Conservation (phyloP, 371 early-diverging fungal genomes). For the Saksenaea vasiformis region DNA sequence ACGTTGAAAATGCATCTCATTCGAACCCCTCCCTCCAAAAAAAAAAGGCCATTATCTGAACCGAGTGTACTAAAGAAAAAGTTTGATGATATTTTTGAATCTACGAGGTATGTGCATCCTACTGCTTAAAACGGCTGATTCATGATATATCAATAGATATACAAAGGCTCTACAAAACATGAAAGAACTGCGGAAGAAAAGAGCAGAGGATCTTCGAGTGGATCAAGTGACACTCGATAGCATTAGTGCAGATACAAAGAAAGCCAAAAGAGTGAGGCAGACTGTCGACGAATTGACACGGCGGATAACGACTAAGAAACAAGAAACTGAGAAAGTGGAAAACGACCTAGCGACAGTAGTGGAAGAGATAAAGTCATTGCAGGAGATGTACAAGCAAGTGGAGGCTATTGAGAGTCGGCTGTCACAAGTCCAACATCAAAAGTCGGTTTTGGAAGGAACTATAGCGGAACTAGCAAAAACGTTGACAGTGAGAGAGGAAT, state of each 20-base stretch:
- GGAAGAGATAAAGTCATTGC: constrained; percentile 41
- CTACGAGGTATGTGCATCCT: constrained; percentile 68
- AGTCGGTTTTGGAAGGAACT: constrained; percentile 33
- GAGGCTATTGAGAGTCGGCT: constrained; percentile 37
- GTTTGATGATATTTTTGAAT: constrained; percentile 99
- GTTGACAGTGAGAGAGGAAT: constrained; percentile 49
- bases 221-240: constrained; percentile 68
- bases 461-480: constrained; percentile 49
- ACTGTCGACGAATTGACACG: constrained; percentile 31
- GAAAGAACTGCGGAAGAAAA: constrained; percentile 78
- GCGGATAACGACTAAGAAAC: constrained; percentile 29
- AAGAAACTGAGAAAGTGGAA: constrained; percentile 49
- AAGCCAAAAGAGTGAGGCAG: constrained; percentile 66
- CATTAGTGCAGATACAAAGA: constrained; percentile 68
- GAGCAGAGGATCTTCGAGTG: constrained; percentile 64
- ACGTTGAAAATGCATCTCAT: background rate
- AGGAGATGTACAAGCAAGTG: constrained; percentile 35
- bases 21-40: background rate
- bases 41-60: constrained; percentile 89
- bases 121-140: background rate
- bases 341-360: constrained; percentile 31
- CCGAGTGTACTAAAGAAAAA: constrained; percentile 92
- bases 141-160: constrained; percentile 60
- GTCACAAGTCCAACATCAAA: constrained; percentile 39
- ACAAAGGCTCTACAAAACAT: constrained; percentile 92